Evolutionary conservation across 208 protist species (phyloP), one percentile per base, ranked within the genome.

Genomic region (Zelonia costaricensis): DNA sequence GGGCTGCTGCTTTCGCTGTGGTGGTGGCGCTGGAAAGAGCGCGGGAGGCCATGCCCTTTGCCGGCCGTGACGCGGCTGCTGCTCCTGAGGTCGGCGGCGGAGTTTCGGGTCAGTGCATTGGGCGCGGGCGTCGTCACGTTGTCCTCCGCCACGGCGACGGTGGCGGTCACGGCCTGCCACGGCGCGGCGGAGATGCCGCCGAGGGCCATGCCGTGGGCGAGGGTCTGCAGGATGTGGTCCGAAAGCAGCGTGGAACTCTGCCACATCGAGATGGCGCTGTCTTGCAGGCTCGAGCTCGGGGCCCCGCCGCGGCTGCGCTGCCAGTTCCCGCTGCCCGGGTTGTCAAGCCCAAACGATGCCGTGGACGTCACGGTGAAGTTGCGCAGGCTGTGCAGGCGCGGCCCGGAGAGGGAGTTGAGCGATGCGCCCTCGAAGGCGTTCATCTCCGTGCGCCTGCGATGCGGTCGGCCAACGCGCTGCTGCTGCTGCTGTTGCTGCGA

Each of bases 121-220:
- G 3, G 20, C 51, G 36, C 22, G 3, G 33, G 3, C n/a, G 51
- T 23, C 12, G 23, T 33, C 0, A 13, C 12, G 35, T 43, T 44
- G 31, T 44, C 51, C 10, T 40, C 30, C 42, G 36, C 44, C 45
- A 51, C 23, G 45, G 25, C 25, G 25, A 13, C 25, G 25, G 6
- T 13, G 6, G 45, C 25, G 45, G 9, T 51, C n/a, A 52, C 43
- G 42, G 52, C 33, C n/a, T 40, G 49, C 60, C 68, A 66, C 47
- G 28, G 42, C 39, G 13, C 38, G 1, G 48, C 25, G 9, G 36
- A 16, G 0, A 27, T 58, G 3, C 64, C 72, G 0, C 63, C 52
- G 13, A 78, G 63, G 5, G 72, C 72, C 72, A 78, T 71, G 18
- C 72, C 72, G 46, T 73, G 72, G 15, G 49, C 36, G 28, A 78